These are phyloP conservation scores for Pseudonitzschia delicatissima DNA, from an alignment of 108 stramenopile species.

Conservation along the genomic window DNA sequence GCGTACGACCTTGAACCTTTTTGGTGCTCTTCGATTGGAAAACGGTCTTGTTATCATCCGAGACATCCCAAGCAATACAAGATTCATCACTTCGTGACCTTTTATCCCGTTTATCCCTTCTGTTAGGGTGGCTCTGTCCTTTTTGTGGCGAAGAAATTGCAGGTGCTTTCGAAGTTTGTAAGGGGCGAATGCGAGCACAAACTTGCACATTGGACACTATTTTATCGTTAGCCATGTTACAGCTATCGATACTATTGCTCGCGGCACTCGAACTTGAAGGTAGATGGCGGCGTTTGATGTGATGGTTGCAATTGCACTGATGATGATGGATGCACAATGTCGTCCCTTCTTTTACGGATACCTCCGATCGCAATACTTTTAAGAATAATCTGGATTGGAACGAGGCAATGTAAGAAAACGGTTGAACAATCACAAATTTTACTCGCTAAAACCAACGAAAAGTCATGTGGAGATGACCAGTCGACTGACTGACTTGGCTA, in stretches of 20 bases:
- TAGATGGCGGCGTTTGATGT: background rate
- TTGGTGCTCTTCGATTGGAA: slow-evolving; percentile 30
- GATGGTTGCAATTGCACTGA: background rate
- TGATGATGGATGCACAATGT: too few species aligned
- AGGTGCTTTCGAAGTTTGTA: slow-evolving; percentile 1
- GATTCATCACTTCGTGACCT: background rate
- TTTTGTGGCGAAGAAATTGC: background rate
- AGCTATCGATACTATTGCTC: background rate
- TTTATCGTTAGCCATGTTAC: slow-evolving; percentile 1
- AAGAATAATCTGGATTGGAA: too few species aligned
- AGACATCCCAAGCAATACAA: slow-evolving; percentile 44
- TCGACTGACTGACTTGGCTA: too few species aligned
- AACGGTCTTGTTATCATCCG: slow-evolving; percentile 33
- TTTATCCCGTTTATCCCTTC: background rate
- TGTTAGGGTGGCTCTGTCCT: background rate
- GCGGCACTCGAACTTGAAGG: background rate
- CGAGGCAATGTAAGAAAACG: too few species aligned
- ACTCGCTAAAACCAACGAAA: too few species aligned
- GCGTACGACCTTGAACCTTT: slow-evolving; percentile 41
- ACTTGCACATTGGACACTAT: slow-evolving; percentile 52
- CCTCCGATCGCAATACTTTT: too few species aligned
- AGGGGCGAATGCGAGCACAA: slow-evolving; percentile 46
- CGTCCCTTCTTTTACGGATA: too few species aligned
- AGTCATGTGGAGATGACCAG: too few species aligned
- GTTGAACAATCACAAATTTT: too few species aligned